Base-by-base conservation (phyloP, 257 asterid genomes). In the Nyctanthes arbortristis region DNA sequence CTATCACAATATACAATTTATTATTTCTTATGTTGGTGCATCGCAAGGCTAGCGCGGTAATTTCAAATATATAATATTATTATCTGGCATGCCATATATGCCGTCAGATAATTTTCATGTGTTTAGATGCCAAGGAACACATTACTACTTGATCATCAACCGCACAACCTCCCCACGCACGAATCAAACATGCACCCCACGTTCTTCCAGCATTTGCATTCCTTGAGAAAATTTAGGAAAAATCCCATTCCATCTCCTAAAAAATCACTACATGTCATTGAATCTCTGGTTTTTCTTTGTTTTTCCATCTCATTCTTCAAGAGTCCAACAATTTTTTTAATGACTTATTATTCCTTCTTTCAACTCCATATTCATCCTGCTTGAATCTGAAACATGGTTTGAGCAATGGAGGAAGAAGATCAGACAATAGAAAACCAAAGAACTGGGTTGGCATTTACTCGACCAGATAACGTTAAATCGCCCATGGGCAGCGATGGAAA, bases 131-230 rank as follows among this genome's bases (percentile, higher is more conserved):
- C n/a, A n/a, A n/a, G n/a, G n/a, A n/a, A n/a, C n/a, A n/a, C n/a
- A n/a, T n/a, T n/a, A n/a, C n/a, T n/a, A n/a, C n/a, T n/a, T n/a
- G n/a, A n/a, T n/a, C n/a, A n/a, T n/a, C n/a, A n/a, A n/a, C n/a
- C n/a, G n/a, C n/a, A n/a, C n/a, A n/a, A n/a, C n/a, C n/a, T n/a
- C n/a, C n/a, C n/a, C n/a, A n/a, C n/a, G n/a, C n/a, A n/a, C n/a
- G n/a, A n/a, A n/a, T 64, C 71, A 43, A 69, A 69, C 79, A 77
- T 45, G 80, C 78, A 78, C 82, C 87, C 73, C 80, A 82, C 87
- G 61, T 82, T 76, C 79, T 64, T 57, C 63, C 63, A 55, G 28
- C 72, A 55, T 66, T 57, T 63, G 79, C 72, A 47, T n/a, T 52
- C 39, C 54, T 73, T 49, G 27, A 63, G 62, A 69, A 39, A 63